Evolutionary conservation across 352 stramenopile genomes (phyloP).

Genomic region (Pythium rhizo-oryzae): DNA sequence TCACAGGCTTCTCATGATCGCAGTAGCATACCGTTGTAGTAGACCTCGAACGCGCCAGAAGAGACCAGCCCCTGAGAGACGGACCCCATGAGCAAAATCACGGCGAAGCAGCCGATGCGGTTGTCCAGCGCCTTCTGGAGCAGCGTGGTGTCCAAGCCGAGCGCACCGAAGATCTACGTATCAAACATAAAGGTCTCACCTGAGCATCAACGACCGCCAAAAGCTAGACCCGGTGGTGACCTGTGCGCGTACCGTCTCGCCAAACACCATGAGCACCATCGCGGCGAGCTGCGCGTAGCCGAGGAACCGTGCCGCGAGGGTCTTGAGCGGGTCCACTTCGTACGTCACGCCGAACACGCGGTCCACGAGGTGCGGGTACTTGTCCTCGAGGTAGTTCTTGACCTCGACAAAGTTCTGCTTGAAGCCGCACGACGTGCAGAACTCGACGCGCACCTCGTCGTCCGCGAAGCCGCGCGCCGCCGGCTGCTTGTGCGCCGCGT

Average conservation of each 20-base stretch:
- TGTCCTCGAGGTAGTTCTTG: conserved; percentile 68
- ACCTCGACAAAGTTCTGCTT: conserved; percentile 79
- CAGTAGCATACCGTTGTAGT: conserved; percentile 85
- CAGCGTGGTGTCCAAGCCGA: conserved; percentile 50
- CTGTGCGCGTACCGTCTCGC: conserved; percentile 52
- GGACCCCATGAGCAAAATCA: conserved; percentile 67
- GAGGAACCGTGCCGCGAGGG: conserved; percentile 45
- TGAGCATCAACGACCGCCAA: no score
- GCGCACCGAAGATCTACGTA: conserved; percentile 45
- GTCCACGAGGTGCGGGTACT: conserved; percentile 71
- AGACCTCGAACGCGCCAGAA: conserved; percentile 81
- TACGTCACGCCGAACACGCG: conserved; percentile 67
- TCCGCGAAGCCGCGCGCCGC: conserved; percentile 42
- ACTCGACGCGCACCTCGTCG: conserved; percentile 65
- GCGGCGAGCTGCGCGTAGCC: conserved; percentile 49
- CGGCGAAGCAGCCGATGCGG: conserved; percentile 63
- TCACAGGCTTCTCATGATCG: no score
- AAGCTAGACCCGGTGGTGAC: no score
- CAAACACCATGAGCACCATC: conserved; percentile 67
- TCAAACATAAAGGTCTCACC: background rate
- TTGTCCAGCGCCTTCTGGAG: conserved; percentile 77
- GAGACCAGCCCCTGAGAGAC: conserved; percentile 65
- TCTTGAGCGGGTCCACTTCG: conserved; percentile 54
- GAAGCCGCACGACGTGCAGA: conserved; percentile 81
- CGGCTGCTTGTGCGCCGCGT: conserved; percentile 2